Evolutionary conservation across 768 basidiomycete species (phyloP), one percentile per base, ranked within the genome.

Genomic region (Calocybe gangraenosa): DNA sequence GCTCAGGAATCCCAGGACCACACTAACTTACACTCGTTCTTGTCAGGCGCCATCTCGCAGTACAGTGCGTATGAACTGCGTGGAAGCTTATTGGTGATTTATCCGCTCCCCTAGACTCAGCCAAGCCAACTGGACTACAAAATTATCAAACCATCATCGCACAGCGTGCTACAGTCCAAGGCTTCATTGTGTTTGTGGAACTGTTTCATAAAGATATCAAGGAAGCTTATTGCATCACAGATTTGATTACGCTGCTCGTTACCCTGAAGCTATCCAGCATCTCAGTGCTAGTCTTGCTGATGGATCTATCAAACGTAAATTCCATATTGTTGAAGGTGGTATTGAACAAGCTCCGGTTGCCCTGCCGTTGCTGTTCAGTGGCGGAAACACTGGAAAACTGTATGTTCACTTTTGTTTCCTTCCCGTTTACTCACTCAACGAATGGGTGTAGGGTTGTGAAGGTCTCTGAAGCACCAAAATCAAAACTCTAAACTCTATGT

Each of bases 371-470:
- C 65, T 94, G 9, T 93, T 81, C 66, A 75, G 65, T 10, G 90
- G 91, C 20, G 83, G 71, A 2, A 92, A 92, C 57, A 83, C 75
- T 0, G 91, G 90, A 32, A 92, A 93, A 67, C 58, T 92, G 76
- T 76, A 49, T 42, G 75, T 62, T 7, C 19, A n/a, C n/a, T n/a
- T 28, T 28, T 28, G 25, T 28, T 28, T 28, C 25, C 11, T 11
- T 11, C 25, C 11, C 25, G 25, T 11, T n/a, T n/a, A 28, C 6
- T 28, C 25, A 11, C 11, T 28, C 25, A 28, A 28, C 25, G 11
- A 28, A 28, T 28, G 25, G 6, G 25, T 28, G 25, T 28, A 84
- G 82, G 35, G 74, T 84, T 20, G 73, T 84, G 13, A 78, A 73
- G 46, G 70, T 84, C n/a, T 73, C 70, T 4, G 65, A 74, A n/a